These are phyloP conservation scores for Aspergillus panamensis DNA, from an alignment of 495 filamentous ascomycete species.

Conservation along the genomic window DNA sequence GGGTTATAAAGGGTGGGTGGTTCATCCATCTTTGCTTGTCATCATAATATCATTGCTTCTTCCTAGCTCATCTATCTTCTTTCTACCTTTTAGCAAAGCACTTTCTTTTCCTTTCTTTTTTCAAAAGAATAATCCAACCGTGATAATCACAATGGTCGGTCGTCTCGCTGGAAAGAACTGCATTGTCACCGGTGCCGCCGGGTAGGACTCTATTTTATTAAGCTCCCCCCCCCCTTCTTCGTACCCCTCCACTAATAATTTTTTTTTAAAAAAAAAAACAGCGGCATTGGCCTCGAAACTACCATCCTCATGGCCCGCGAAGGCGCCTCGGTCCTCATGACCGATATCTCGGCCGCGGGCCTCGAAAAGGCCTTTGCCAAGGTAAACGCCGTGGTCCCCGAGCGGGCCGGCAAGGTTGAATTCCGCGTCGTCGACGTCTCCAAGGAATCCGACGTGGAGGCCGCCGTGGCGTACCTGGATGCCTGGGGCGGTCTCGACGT, in stretches of 20 bases:
- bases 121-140: not conserved
- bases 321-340: slow-evolving; percentile 82
- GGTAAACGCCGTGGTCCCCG: slow-evolving; percentile 65
- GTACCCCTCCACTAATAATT: too few relatives aligned
- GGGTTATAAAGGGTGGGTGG: not conserved
- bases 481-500: slow-evolving; percentile 89
- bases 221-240: slow-evolving; percentile 25
- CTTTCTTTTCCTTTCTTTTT: not conserved
- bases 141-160: slow-evolving; percentile 32
- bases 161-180: slow-evolving; percentile 85
- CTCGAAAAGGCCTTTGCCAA: slow-evolving; percentile 67
- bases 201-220: too few relatives aligned
- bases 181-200: slow-evolving; percentile 84
- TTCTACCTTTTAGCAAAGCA: not conserved
- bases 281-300: slow-evolving; percentile 95
- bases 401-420: slow-evolving; percentile 48
- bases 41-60: not conserved
- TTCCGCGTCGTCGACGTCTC: slow-evolving; percentile 60
- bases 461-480: slow-evolving; percentile 68
- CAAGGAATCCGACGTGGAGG: slow-evolving; percentile 70
- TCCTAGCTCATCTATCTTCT: not conserved
- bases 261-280: slow-evolving; percentile 40
- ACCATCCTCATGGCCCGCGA: slow-evolving; percentile 87
- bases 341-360: slow-evolving; percentile 73
- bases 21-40: not conserved